Evolutionary conservation across 306 rosid genomes (phyloP), one percentile per base, ranked within the genome.

Genomic region (Corylus avellana): DNA sequence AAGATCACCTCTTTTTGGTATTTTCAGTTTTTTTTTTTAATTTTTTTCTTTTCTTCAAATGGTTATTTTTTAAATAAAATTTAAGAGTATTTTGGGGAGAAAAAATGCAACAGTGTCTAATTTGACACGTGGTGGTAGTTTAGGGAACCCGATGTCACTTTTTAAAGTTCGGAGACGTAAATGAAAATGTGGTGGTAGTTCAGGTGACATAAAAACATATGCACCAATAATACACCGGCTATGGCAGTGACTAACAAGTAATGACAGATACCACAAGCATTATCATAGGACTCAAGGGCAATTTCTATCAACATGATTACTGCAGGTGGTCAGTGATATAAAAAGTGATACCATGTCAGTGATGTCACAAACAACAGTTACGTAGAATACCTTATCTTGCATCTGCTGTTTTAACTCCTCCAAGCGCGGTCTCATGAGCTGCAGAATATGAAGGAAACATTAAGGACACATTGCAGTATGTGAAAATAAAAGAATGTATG

Each of bases 351-450:
- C 62, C 64, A 51, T 44, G 72, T 32, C 35, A 32, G 35, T 32
- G 35, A 32, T 32, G 35, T 72, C 62, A 55, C 61, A 51, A 50
- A 85, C 29, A 79, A 51, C 62, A 83, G 77, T 55, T 18, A 55
- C 44, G 37, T 62, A 55, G 4, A 59, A 80, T 91, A 95, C 99
- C 94, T 83, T 80, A 27, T 86, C 85, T 2, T 87, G 75, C 85
- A 95, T 88, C 80, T 84, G 59, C 46, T 84, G 76, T 86, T 80
- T 90, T 74, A 89, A 74, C 46, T 86, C 88, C 79, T 89, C 94
- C 79, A 95, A 77, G 71, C 63, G 94, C 18, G 97, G 97, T 85
- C 91, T 93, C 86, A 91, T 71, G 75, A 89, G 55, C 99, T 95
- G 90, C 86, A 84, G 62, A 84, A 75, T 51, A 84, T 18, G 49